Base-by-base conservation (phyloP, 768 basidiomycete genomes). In the Dictyophora rubrovolvata region DNA sequence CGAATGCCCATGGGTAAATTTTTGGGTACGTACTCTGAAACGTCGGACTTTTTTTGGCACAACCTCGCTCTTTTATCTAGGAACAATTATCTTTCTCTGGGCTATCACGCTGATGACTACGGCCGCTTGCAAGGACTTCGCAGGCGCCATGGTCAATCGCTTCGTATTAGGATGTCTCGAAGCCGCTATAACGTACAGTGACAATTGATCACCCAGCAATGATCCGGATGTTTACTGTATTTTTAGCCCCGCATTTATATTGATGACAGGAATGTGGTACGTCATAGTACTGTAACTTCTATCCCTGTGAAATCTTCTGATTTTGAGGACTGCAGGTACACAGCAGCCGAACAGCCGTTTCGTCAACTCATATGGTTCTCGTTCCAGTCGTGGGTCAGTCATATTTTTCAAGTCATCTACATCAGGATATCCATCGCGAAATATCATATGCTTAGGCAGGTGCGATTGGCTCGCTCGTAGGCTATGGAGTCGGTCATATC, bases 181-280 rank as follows among this genome's bases (percentile, higher is more conserved):
- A 56, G 58, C 68, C 2, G 66, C 64, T 47, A 66, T 69, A 8
- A 70, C 67, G 65, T 66, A 48, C 21, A 58, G 28, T 7, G 28
- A 28, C 7, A 7, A n/a, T n/a, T 28, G 28, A 28, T 53, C 1
- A 5, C 36, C n/a, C 21, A 22, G n/a, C 17, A 21, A 33, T 28
- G 35, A 16, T 21, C 2, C 37, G 1, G 34, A 48, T 7, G 9
- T 21, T 1, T 23, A 55, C 21, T 47, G 20, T 8, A 46, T 16
- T 18, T 7, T 50, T 53, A 66, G 62, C 3, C 69, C 70, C n/a
- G 69, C 67, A 17, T 63, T 71, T 12, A 67, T 66, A 12, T 61
- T 71, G 16, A 69, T 70, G 68, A 71, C 70, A 23, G 68, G 56
- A 12, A 63, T 69, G 51, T 71, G 69, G 69, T 71, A 65, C 64